Base-by-base conservation (phyloP, 2,329 filamentous ascomycete genomes). In the Thielaviopsis musarum region DNA sequence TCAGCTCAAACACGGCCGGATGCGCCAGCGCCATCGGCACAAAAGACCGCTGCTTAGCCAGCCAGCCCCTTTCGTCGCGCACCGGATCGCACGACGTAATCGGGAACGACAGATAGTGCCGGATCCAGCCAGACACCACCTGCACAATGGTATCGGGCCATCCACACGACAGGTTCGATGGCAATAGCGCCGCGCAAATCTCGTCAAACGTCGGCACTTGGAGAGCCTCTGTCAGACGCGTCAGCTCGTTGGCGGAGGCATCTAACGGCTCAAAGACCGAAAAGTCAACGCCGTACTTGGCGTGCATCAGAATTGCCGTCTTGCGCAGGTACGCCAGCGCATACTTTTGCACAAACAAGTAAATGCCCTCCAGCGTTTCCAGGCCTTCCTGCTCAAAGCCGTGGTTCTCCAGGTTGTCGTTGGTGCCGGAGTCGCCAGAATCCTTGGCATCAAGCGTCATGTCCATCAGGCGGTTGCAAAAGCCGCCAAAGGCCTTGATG, bases 311-410 rank as follows among this genome's bases (percentile, higher is more conserved):
- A 54, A 98, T 80, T 52, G 83, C 79, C 7, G 80, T 78, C 73
- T 98, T 98, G 62, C 93, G 85, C 48, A 98, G 75, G 73, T 96
- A 98, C 0, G 83, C 78, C n/a, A 96, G 76, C 3, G 90, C 89
- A 67, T 97, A 98, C 66, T 85, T 90, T 63, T 84, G 82, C 24
- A 88, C 78, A 65, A 85, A 82, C 9, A 71, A 70, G 65, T 82
- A 80, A 69, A 79, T 79, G 34, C 74, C 75, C 58, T 75, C 73
- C 38, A 82, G 66, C 56, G 73, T 75, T 59, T 80, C 71, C 54
- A 84, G 71, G 12, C 74, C 76, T 7, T 76, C 73, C 65, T 83
- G 79, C 57, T 77, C 72, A 65, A 83, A 81, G 2, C 74, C 80
- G 22, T 66, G 66, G 65, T 79, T 76, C 48, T 60, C 41, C 10